These are phyloP conservation scores for Fraxinus dipetala DNA, from an alignment of 305 asterid species.

Conservation along the genomic window DNA sequence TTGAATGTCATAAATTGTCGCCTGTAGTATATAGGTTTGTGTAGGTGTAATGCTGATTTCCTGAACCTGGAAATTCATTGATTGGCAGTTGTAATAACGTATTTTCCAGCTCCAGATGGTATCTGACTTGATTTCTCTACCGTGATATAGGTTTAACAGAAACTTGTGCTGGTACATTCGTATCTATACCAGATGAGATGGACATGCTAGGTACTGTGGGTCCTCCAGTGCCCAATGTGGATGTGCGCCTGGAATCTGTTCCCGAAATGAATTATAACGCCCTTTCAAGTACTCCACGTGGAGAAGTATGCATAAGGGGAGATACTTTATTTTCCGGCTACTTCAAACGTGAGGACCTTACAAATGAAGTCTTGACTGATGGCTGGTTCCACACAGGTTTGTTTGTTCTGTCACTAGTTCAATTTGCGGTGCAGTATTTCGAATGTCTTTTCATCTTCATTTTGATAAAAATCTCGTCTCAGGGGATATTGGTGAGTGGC, in stretches of 20 bases:
- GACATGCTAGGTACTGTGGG: constrained; percentile 94
- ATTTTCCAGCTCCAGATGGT: constrained; percentile 15
- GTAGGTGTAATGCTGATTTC: constrained; percentile 3
- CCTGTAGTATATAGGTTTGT: constrained; percentile 1
- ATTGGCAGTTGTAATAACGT: constrained; percentile 7
- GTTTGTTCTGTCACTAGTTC: constrained; percentile 17
- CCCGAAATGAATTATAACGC: constrained; percentile 97
- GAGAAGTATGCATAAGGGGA: constrained; percentile 90
- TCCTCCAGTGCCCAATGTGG: constrained; percentile 92
- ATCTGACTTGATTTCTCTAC: constrained; percentile 1
- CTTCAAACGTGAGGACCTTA: constrained; percentile 88
- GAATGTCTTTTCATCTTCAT: constrained; percentile 13
- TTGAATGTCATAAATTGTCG: not conserved
- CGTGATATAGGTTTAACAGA: constrained; percentile 76
- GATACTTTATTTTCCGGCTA: constrained; percentile 79
- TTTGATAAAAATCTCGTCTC: constrained; percentile 15
- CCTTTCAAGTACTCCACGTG: constrained; percentile 65
- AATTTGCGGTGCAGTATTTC: not conserved
- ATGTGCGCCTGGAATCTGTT: constrained; percentile 87
- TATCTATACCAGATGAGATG: constrained; percentile 69
- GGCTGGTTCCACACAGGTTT: constrained; percentile 99
- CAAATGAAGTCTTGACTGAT: constrained; percentile 74
- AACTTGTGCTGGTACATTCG: constrained; percentile 93
- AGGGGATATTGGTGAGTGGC: constrained; percentile 98
- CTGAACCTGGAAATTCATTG: constrained; percentile 13